phyloP scores from a whole-genome alignment of 2,329 filamentous ascomycete genomes.

The Verticillium tricorpus region DNA sequence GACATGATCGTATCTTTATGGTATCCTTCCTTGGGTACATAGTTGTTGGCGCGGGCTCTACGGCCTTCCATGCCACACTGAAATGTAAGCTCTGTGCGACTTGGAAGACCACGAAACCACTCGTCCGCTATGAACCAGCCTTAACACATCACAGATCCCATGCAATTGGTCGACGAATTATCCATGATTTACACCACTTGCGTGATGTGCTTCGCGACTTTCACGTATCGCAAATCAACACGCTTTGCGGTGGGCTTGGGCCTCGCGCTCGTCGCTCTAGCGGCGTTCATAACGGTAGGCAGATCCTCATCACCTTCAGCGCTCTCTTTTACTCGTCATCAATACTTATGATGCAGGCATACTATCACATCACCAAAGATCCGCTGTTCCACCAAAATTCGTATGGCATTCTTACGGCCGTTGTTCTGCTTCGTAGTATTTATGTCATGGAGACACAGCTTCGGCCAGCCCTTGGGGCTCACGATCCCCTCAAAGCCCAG shows the following conservation, averaged over 20 bases:
- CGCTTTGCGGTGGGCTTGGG: conserved; percentile 50
- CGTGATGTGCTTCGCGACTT: conserved; percentile 60
- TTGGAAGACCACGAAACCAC: neutral
- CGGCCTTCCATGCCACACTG: conserved; percentile 52
- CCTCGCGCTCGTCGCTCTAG: conserved; percentile 47
- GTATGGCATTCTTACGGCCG: conserved; percentile 67
- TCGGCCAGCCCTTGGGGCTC: conserved; percentile 39
- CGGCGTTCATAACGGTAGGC: conserved; percentile 68
- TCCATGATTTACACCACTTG: conserved; percentile 58
- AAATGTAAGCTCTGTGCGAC: conserved; percentile 39
- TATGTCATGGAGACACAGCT: conserved; percentile 62
- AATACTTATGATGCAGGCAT: conserved; percentile 23
- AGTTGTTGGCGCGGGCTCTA: conserved; percentile 49
- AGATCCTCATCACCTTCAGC: conserved; percentile 28
- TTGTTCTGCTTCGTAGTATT: conserved; percentile 63
- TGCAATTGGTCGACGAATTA: conserved; percentile 57
- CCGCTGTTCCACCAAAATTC: conserved; percentile 79
- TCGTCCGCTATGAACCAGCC: neutral
- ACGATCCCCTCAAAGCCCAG: conserved; percentile 44
- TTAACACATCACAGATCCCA: conserved; percentile 39
- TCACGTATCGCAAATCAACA: conserved; percentile 60
- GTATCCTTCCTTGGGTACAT: conserved; percentile 54
- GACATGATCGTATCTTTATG: conserved; percentile 72
- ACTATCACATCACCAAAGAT: conserved; percentile 77
- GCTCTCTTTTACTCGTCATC: neutral